Base-by-base conservation (phyloP, 371 early-diverging fungal species). In the Mucor saturninus region DNA sequence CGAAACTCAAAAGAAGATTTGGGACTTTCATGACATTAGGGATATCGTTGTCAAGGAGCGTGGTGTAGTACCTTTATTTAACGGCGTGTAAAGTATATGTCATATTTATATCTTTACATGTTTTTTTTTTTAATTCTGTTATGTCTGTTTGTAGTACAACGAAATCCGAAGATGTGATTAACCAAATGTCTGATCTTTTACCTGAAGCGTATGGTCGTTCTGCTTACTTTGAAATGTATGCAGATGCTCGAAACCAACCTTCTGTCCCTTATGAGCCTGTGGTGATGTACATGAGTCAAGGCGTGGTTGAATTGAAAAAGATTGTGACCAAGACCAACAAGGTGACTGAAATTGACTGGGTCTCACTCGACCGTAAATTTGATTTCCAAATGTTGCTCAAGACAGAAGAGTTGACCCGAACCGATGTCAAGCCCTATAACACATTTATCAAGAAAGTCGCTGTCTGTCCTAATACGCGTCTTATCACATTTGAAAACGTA, bases 381-480 rank as follows among this genome's bases (percentile, higher is more conserved):
- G 84, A 84, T 46, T 84, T 84, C 59, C 74, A 75, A 48, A 61
- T 82, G 53, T 56, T 62, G 14, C 46, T 84, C 5, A 48, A 68
- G 11, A 65, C 75, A 0, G 67, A 77, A 54, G 69, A 77, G 42
- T 53, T 52, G 14, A 67, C 76, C 1, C 66, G 81, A n/a, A 52
- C 56, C 2, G 79, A 82, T 56, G 78, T 84, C 14, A 80, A 76
- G 31, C 84, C 84, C 0, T 84, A 73, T 45, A 70, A 60, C 3
- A 80, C 81, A 0, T 84, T 84, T 64, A 71, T 80, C 29, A 77
- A 78, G 35, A 82, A 81, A 32, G 59, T 77, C 0, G 69, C 81
- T 5, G 55, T 58, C 21, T 73, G 71, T 43, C 83, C 79, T 1
- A 61, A 56, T 4, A 75, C 68, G 0, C 38, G 67, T 2, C 65